Conservation (phyloP, 305 asterid species). For the Caryopteris hybrid region DNA sequence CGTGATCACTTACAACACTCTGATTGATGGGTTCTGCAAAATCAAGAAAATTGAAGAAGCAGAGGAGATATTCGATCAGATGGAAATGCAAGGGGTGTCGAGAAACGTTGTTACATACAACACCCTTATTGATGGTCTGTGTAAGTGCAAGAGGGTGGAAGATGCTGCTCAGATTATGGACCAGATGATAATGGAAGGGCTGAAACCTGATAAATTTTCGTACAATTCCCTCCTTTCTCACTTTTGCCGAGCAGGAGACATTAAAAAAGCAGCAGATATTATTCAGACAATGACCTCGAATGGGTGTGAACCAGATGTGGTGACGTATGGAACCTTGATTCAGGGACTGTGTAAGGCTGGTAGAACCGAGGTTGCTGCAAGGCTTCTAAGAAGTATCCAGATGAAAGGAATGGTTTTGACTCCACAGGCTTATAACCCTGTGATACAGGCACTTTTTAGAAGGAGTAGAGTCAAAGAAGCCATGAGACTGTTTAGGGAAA, state of each 20-base stretch:
- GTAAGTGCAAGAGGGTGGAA: conserved; percentile 61
- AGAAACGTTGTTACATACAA: conserved; percentile 69
- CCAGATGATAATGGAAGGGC: conserved; percentile 83
- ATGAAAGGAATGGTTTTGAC: conserved; percentile 77
- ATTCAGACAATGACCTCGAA: conserved; percentile 70
- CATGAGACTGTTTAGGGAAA: conserved; percentile 76
- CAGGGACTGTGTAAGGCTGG: conserved; percentile 86
- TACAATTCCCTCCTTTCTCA: conserved; percentile 73
- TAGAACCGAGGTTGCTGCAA: conserved; percentile 57
- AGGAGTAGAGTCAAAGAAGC: conserved; percentile 58
- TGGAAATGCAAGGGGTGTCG: conserved; percentile 81
- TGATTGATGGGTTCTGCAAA: conserved; percentile 85
- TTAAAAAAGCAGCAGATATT: conserved; percentile 78
- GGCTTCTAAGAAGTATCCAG: conserved; percentile 71
- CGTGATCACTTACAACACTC: conserved; percentile 66
- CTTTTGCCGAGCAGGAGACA: conserved; percentile 74
- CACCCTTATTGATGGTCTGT: conserved; percentile 83
- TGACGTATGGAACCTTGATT: conserved; percentile 76
- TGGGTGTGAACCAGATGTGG: conserved; percentile 81
- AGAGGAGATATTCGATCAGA: conserved; percentile 79
- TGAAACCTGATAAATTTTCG: conserved; percentile 72
- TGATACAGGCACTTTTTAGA: conserved; percentile 62
- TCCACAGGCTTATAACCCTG: conserved; percentile 80
- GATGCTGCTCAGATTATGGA: conserved; percentile 93
- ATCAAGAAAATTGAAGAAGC: conserved; percentile 65